These are phyloP conservation scores for Daldinia caldariorum DNA, from an alignment of 495 filamentous ascomycete genomes.

Conservation along the genomic window DNA sequence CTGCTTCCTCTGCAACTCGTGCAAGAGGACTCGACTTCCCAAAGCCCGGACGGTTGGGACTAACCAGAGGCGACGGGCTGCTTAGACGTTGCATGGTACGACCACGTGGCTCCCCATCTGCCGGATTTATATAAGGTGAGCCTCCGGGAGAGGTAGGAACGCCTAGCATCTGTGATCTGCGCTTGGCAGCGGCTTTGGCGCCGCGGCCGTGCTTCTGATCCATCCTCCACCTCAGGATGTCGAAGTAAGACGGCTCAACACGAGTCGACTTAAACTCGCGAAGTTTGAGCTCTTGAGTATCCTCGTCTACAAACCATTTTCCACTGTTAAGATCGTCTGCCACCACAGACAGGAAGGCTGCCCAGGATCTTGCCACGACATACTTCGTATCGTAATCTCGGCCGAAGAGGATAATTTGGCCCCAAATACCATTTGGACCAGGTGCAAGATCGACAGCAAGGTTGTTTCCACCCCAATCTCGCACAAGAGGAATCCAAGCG, in stretches of 20 bases:
- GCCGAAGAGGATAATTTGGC: constrained; percentile 95
- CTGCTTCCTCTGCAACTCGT: constrained; percentile 61
- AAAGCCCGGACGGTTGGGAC: constrained; percentile 62
- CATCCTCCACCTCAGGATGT: constrained; percentile 91
- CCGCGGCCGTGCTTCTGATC: constrained; percentile 91
- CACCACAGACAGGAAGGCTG: constrained; percentile 82
- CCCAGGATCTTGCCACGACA: constrained; percentile 93
- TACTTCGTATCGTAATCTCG: constrained; percentile 99
- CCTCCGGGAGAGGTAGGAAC: constrained; percentile 53
- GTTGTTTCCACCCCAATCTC: constrained; percentile 99
- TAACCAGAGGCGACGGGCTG: constrained; percentile 60
- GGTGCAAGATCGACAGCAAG: constrained; percentile 93
- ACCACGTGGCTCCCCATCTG: constrained; percentile 61
- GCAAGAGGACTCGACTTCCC: constrained; percentile 63
- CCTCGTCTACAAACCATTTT: constrained; percentile 90
- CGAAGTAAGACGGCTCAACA: constrained; percentile 93
- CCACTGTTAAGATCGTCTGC: constrained; percentile 90
- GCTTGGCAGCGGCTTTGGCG: constrained; percentile 51
- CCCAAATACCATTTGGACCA: constrained; percentile 90
- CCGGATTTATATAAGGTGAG: constrained; percentile 64
- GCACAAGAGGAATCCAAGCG: constrained; percentile 93
- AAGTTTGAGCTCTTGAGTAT: constrained; percentile 88
- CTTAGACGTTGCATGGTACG: constrained; percentile 65
- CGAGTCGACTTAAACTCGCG: constrained; percentile 86
- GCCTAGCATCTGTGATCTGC: constrained; percentile 51